Evolutionary conservation across 2,329 filamentous ascomycete genomes (phyloP).

Genomic region (Sclerotinia glacialis): DNA sequence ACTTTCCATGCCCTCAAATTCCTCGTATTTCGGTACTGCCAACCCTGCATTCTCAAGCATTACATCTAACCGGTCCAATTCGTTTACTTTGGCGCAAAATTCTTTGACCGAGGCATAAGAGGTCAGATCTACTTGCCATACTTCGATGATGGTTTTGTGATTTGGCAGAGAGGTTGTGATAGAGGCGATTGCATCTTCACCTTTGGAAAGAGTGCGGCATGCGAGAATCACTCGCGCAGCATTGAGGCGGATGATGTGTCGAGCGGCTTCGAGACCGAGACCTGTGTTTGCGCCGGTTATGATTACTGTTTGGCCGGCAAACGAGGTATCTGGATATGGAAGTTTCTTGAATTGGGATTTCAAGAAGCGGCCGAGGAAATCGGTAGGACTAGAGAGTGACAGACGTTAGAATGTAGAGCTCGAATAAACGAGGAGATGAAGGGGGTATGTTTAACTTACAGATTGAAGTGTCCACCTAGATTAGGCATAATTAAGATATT

Average conservation of each 20-base stretch:
- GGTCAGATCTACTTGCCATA: conserved; percentile 51
- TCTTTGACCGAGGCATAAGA: conserved; percentile 47
- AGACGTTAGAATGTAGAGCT: conserved; percentile 2
- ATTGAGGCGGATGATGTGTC: conserved; percentile 40
- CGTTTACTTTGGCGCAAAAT: conserved; percentile 43
- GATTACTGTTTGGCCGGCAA: conserved; percentile 41
- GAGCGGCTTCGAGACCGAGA: conserved; percentile 47
- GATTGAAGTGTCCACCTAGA: conserved; percentile 26
- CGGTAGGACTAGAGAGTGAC: conserved; percentile 9
- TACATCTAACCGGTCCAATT: conserved; percentile 47
- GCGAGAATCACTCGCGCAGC: conserved; percentile 37
- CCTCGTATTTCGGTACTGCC: conserved; percentile 26
- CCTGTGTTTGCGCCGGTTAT: conserved; percentile 51
- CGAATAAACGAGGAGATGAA: neutral
- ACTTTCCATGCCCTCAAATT: conserved; percentile 33
- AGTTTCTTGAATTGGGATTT: conserved; percentile 34
- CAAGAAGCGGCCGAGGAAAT: conserved; percentile 33
- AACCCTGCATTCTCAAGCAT: conserved; percentile 43
- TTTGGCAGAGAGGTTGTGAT: conserved; percentile 17
- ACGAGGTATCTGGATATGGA: conserved; percentile 30
- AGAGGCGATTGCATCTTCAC: conserved; percentile 23
- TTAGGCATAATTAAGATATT: conserved; percentile 16
- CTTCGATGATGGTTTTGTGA: conserved; percentile 37
- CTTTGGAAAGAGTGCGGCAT: conserved; percentile 28
- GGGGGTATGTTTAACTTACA: conserved; percentile 21